A percentile compares a stretch with the other conserved stretches of the same genome.
These are phyloP conservation scores for Cladosporium sp. DNA, from an alignment of 2,329 filamentous ascomycete genomes.

Conservation along the genomic window DNA sequence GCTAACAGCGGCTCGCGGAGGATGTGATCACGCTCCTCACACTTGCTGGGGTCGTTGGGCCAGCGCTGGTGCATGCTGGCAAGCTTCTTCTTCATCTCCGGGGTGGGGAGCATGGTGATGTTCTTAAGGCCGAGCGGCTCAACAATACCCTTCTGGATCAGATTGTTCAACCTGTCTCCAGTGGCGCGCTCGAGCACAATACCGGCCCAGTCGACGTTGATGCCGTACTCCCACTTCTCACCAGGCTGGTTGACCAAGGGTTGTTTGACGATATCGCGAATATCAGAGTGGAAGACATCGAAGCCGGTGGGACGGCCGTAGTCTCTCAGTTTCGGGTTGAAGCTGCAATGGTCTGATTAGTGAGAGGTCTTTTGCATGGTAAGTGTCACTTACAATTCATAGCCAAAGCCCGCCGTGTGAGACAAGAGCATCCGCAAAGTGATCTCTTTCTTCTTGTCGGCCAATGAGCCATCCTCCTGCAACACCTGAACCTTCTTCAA, in stretches of 20 bases:
- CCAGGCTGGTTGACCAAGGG: slow-evolving; percentile 66
- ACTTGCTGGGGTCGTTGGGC: slow-evolving; percentile 35
- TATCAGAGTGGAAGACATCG: slow-evolving; percentile 59
- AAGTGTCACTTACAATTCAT: slow-evolving; percentile 40
- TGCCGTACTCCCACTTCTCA: slow-evolving; percentile 50
- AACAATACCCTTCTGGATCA: slow-evolving; percentile 50
- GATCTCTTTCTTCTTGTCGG: slow-evolving; percentile 46
- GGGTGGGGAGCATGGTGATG: slow-evolving; percentile 58
- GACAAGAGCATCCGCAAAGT: slow-evolving; percentile 53
- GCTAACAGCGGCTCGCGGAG: slow-evolving; percentile 50
- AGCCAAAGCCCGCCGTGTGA: slow-evolving; percentile 54
- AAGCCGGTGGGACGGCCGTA: slow-evolving; percentile 50
- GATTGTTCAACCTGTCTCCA: slow-evolving; percentile 45
- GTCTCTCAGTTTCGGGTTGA: slow-evolving; percentile 45
- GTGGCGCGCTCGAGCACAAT: slow-evolving; percentile 49
- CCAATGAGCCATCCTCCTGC: slow-evolving; percentile 41
- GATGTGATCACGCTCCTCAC: slow-evolving; percentile 51
- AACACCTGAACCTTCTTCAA: slow-evolving; percentile 46
- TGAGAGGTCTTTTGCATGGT: background rate
- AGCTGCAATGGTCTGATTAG: slow-evolving; percentile 25
- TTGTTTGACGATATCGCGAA: slow-evolving; percentile 50
- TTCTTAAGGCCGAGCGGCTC: slow-evolving; percentile 49
- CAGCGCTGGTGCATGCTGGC: slow-evolving; percentile 59
- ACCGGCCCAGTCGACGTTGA: slow-evolving; percentile 53
- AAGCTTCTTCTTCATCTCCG: slow-evolving; percentile 55